Evolutionary conservation across 306 rosid species (phyloP), one percentile per base, ranked within the genome.

Genomic region (Begonia loranthoides): DNA sequence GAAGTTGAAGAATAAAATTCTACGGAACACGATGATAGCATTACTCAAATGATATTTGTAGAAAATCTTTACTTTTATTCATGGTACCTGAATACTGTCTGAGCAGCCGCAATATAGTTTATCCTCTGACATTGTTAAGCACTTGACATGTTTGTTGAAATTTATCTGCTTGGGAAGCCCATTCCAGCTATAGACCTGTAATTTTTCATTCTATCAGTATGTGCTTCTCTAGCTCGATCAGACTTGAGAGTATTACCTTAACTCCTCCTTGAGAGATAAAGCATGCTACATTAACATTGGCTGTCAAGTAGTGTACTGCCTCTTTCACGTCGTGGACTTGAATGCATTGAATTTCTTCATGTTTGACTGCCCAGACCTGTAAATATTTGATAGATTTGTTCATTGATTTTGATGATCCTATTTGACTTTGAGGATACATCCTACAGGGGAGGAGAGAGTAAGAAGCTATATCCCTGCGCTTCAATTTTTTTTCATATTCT

Each of bases 41-140:
- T n/a, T n/a, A n/a, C n/a, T n/a, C n/a, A n/a, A n/a, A n/a, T n/a
- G n/a, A n/a, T n/a, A n/a, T n/a, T n/a, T n/a, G n/a, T n/a, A n/a
- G n/a, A n/a, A n/a, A 11, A 1, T 45, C 22, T 19, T 19, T 10
- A 12, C 15, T 45, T 6, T 11, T 1, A 58, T 4, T 34, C 9
- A 0, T 9, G 41, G 56, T 70, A 85, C 97, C 90, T 79, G 81
- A 56, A 85, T 80, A 68, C 79, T 66, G 70, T 78, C 79, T 21
- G 95, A 77, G 71, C 95, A 85, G 62, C 90, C 85, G 24, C 95
- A 90, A 15, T 89, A 89, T 12, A 89, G 62, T 54, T 64, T 89
- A 65, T 76, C 72, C 61, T 85, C 83, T 15, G 69, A 34, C 66
- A 82, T 52, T 19, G 97, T 90, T 34, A 90, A 78, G 67, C 80